Evolutionary conservation across 179 eudicot genomes (phyloP), one percentile per base, ranked within the genome.

Genomic region (Dionaea muscipula): DNA sequence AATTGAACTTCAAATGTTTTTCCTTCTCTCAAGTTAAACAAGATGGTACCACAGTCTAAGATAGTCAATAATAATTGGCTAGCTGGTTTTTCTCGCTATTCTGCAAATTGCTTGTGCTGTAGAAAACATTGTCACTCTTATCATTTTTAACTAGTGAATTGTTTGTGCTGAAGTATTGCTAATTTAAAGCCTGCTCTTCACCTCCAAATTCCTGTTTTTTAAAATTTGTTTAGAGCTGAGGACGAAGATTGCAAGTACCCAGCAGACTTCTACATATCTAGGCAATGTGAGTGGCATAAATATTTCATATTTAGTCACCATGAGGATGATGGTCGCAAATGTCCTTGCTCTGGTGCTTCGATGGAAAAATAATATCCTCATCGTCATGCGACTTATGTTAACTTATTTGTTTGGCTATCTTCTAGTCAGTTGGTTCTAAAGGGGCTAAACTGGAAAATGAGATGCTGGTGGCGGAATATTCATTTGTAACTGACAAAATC

Each of bases 381-480:
- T 0, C 44, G 7, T 39, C 0, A 39, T 39, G 12, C 12, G 44
- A 16, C n/a, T 38, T 38, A 38, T 38, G 7, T 11, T 38, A 15
- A 1, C 49, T 18, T 11, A 38, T 40, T 28, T 10, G 20, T 25
- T 13, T 50, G 25, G 8, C 16, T 11, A 26, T 50, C 13, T 41
- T 71, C 52, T 57, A 89, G 97, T 31, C 72, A 51, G 70, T 55
- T 62, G 72, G 75, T 59, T 53, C 78, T 17, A 83, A 74, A 75
- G 95, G 87, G 52, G 48, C 75, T 61, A 83, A 78, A 65, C 56
- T 90, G 64, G 89, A 86, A 71, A 58, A 66, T 39, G 95, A 78
- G 76, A 81, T 90, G 72, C 76, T 90, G 55, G 79, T 79, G 67
- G 76, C 77, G 51, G 97, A 90, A 64, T 69, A 74, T 62, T 67